A percentile compares a stretch with the other conserved stretches of the same genome.
Conservation (phyloP, 306 rosid species). For the Begonia masoniana region DNA sequence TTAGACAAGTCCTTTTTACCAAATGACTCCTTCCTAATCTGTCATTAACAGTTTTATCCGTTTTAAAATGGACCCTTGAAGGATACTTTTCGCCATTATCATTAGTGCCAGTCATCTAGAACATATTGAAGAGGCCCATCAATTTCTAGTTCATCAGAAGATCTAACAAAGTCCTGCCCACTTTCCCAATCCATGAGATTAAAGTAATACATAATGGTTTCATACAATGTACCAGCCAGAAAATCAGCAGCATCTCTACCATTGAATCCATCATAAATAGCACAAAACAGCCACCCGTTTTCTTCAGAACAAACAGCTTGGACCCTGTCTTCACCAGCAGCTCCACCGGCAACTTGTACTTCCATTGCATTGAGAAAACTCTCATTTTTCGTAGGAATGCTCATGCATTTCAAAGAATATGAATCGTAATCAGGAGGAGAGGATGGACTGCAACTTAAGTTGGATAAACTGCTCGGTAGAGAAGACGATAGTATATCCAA, state of each 20-base stretch:
- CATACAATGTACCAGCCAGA: constrained; percentile 90
- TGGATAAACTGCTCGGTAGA: constrained; percentile 61
- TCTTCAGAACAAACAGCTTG: constrained; percentile 99
- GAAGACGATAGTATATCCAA: constrained; percentile 73
- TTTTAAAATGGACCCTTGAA: constrained; percentile 7
- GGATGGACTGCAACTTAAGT: constrained; percentile 78
- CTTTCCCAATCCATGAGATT: constrained; percentile 45
- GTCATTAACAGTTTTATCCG: constrained; percentile 13
- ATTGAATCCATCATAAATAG: constrained; percentile 92
- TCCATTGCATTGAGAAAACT: constrained; percentile 66
- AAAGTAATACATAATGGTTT: constrained; percentile 57
- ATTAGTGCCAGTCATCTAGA: constrained; percentile 16
- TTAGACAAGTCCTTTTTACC: constrained; percentile 10
- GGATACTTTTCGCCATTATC: constrained; percentile 17
- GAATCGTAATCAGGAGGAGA: constrained; percentile 59
- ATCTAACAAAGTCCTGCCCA: constrained; percentile 21
- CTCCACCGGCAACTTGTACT: constrained; percentile 98
- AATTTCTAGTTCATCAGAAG: constrained; percentile 15
- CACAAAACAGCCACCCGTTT: constrained; percentile 95
- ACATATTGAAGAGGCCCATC: constrained; percentile 24
- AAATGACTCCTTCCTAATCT: constrained; percentile 17
- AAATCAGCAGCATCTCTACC: constrained; percentile 99
- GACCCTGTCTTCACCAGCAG: constrained; percentile 99
- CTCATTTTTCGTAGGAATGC: constrained; percentile 54
- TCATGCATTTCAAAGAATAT: constrained; percentile 31